A percentile compares a stretch with the other conserved stretches of the same genome.
phyloP scores from a whole-genome alignment of 2,329 filamentous ascomycete genomes.

The Aureobasidium zeae region DNA sequence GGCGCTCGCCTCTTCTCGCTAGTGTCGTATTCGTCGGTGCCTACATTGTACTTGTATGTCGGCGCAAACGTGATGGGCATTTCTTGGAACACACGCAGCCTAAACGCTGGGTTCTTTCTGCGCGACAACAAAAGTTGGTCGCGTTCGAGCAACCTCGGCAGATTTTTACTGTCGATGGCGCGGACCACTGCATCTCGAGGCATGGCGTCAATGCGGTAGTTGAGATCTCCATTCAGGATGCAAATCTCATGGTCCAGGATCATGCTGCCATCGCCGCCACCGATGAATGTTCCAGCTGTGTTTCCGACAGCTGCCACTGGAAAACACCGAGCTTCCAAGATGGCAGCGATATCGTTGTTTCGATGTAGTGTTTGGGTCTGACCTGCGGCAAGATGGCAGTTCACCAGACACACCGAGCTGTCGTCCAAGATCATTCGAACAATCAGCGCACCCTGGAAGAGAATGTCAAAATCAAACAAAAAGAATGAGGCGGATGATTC shows the following conservation, averaged over 20 bases:
- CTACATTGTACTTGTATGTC: constrained; percentile 98
- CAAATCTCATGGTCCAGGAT: constrained; percentile 97
- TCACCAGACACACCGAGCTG: constrained; percentile 89
- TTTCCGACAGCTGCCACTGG: constrained; percentile 52
- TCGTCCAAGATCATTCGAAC: constrained; percentile 92
- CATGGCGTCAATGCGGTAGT: constrained; percentile 97
- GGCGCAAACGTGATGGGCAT: constrained; percentile 83
- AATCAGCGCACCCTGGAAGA: constrained; percentile 63
- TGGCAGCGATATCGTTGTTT: constrained; percentile 84
- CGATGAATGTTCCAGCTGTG: constrained; percentile 68
- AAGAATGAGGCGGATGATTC: neutral
- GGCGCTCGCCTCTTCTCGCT: constrained; percentile 83
- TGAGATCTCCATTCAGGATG: constrained; percentile 88
- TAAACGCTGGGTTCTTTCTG: constrained; percentile 81
- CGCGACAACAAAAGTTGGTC: constrained; percentile 87
- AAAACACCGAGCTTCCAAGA: constrained; percentile 72
- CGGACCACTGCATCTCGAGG: constrained; percentile 85
- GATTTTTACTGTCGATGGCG: constrained; percentile 70
- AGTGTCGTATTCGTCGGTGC: constrained; percentile 85
- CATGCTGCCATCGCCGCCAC: constrained; percentile 91
- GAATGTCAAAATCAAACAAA: neutral
- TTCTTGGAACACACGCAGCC: constrained; percentile 83
- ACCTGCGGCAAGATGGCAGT: constrained; percentile 92
- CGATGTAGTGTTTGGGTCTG: constrained; percentile 83
- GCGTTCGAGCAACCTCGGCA: constrained; percentile 77